Evolutionary conservation across 352 stramenopile genomes (phyloP), one percentile per base, ranked within the genome.

Genomic region (Globisporangium perplexum): DNA sequence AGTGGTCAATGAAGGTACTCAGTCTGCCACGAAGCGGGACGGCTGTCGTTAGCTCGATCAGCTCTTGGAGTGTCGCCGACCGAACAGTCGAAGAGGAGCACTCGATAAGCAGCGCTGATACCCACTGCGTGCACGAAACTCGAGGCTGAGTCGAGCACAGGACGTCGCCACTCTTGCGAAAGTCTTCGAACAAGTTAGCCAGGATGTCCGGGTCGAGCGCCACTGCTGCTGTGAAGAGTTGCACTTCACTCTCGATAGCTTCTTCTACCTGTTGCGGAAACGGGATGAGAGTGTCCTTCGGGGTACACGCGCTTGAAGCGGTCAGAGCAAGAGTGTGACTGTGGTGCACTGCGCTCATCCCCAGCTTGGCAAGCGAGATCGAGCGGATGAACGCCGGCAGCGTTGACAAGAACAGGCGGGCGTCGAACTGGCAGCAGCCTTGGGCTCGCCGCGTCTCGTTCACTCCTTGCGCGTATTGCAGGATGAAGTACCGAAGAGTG

Each of bases 401-500:
- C 22, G 72, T 75, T 15, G 50, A 66, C 20, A 22, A 46, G 17
- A 57, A 43, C 47, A 82, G 55, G 1, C 68, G 65, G 8, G 52
- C 18, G 50, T 79, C 72, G 51, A 82, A 82, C 4, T 48, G 7
- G 35, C 22, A 57, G 8, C 30, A 7, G 5, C 26, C 35, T 26
- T 20, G 42, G 6, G 11, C 30, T 52, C 18, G 47, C 22, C 35
- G 33, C n/a, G 30, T 41, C n/a, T 35, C 7, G 31, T 20, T 14
- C 11, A 5, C 7, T 12, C 36, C 20, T 12, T 30, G 41, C 48
- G 51, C 39, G 22, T 48, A 47, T 58, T 71, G 53, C 47, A 59
- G 56, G n/a, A 83, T 60, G 41, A 83, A 75, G 42, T 81, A 80
- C 35, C 63, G 50, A 11, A 80, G 61, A 3, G 69, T 68, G 23